phyloP scores from a whole-genome alignment of 208 protist species.

The Trypanosoma scelopori region DNA sequence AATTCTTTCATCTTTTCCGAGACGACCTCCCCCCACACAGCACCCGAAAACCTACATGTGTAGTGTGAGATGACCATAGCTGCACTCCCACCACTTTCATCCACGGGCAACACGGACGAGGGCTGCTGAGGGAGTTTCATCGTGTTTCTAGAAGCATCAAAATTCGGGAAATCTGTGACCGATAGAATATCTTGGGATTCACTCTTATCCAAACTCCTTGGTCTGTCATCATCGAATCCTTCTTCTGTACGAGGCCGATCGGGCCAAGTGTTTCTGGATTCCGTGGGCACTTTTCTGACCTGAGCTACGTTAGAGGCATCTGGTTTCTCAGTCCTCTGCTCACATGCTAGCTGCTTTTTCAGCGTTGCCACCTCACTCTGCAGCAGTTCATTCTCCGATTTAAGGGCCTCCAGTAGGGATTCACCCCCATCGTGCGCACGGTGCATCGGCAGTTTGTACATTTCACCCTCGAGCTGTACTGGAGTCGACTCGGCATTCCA shows the following conservation, averaged over 20 bases:
- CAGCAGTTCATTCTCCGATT: constrained; percentile 27
- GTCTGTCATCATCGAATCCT: too few relatives aligned
- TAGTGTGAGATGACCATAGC: constrained; percentile 16
- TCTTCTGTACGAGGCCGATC: constrained; percentile 9
- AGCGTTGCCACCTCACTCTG: constrained; percentile 27
- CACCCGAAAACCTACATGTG: constrained; percentile 39
- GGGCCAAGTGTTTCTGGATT: constrained; percentile 31
- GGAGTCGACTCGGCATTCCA: constrained; percentile 84
- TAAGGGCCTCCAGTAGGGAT: constrained; percentile 8
- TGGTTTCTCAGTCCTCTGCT: constrained; percentile 22
- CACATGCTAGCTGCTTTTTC: constrained; percentile 26
- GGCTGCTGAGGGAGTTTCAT: too few relatives aligned
- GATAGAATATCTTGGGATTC: too few relatives aligned
- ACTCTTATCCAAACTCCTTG: not conserved
- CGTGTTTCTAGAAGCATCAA: too few relatives aligned
- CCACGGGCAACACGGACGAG: too few relatives aligned
- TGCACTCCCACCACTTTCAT: too few relatives aligned
- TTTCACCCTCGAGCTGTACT: constrained; percentile 46
- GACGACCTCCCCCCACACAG: constrained; percentile 55
- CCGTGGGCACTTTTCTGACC: constrained; percentile 32
- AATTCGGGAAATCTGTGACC: too few relatives aligned
- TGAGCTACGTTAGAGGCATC: constrained; percentile 32
- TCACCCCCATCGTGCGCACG: not conserved
- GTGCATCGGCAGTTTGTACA: not conserved
- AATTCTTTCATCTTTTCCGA: constrained; percentile 52